phyloP scores from a whole-genome alignment of 306 rosid genomes.

The Rosa persica region DNA sequence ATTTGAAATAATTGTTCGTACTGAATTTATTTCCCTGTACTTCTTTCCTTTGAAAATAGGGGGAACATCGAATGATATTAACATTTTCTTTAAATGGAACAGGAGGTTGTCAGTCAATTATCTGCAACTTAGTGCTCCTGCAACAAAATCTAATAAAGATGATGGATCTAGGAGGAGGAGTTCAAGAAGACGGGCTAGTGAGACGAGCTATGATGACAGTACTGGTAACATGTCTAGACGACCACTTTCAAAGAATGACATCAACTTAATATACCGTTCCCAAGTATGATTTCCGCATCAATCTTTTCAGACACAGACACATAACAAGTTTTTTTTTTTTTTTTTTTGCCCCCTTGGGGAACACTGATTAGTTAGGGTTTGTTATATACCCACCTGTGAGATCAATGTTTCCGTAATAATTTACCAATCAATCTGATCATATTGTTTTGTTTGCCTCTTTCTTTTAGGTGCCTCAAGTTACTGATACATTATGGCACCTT shows the following conservation, averaged over 20 bases:
- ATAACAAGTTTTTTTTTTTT: not conserved
- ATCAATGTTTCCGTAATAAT: not conserved
- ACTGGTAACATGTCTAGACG: conserved; percentile 53
- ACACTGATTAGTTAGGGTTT: conserved; percentile 9
- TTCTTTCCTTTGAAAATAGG: conserved; percentile 12
- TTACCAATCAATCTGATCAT: conserved; percentile 21
- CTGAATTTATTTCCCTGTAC: not conserved
- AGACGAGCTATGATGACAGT: conserved; percentile 49
- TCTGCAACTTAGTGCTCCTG: conserved; percentile 75
- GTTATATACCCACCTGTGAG: conserved; percentile 15
- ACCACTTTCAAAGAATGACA: conserved; percentile 80
- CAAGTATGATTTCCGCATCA: conserved; percentile 57
- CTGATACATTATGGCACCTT: conserved; percentile 83
- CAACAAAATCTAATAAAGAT: conserved; percentile 58
- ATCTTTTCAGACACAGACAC: conserved; percentile 12
- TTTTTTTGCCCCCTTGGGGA: not conserved
- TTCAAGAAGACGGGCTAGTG: conserved; percentile 50
- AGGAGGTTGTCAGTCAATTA: conserved; percentile 91
- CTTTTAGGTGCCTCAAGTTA: conserved; percentile 83
- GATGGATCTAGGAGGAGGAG: conserved; percentile 69
- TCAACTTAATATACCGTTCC: conserved; percentile 77
- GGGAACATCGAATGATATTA: conserved; percentile 8
- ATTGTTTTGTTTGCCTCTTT: conserved; percentile 3
- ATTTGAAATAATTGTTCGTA: not conserved
- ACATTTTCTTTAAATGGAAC: conserved; percentile 35